Percentiles rank a stretch among this genome's conserved stretches.
These are phyloP conservation scores for Calonectria naviculata DNA, from an alignment of 2,329 filamentous ascomycete species.

Conservation along the genomic window DNA sequence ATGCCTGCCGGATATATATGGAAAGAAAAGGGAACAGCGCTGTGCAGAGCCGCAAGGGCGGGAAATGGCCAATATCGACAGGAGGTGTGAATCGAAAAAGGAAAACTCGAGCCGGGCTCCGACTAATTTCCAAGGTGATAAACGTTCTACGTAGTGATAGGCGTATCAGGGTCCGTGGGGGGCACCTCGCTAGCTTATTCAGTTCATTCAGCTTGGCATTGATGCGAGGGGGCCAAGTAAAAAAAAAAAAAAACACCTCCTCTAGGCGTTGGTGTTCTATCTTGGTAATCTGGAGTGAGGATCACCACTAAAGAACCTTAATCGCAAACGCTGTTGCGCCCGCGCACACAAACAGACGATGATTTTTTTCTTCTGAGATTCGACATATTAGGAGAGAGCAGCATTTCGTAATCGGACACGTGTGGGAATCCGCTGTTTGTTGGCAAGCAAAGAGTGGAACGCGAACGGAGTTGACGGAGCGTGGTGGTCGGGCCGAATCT, in stretches of 20 bases:
- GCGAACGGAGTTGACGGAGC: constrained; percentile 11
- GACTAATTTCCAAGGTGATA: background rate
- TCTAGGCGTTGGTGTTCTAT: too few species aligned
- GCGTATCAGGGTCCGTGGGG: background rate
- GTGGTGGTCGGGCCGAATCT: constrained; percentile 27
- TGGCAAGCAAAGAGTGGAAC: constrained; percentile 14
- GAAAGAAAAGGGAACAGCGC: background rate
- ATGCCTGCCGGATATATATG: background rate
- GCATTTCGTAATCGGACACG: constrained; percentile 10
- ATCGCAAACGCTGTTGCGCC: background rate
- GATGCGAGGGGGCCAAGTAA: background rate
- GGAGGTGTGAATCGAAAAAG: background rate
- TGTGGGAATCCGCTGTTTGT: constrained; percentile 11
- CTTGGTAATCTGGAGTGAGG: background rate
- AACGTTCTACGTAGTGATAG: background rate
- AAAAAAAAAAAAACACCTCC: background rate
- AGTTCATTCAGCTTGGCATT: background rate
- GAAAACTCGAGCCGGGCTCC: background rate
- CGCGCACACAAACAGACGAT: background rate
- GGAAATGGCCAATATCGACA: constrained; percentile 1
- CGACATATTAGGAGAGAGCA: background rate
- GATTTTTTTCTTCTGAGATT: too few species aligned
- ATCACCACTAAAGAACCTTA: constrained; percentile 7
- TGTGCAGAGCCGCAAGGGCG: background rate
- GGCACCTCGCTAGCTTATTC: background rate